Base-by-base conservation (phyloP, 495 filamentous ascomycete genomes). In the Annulohypoxylon maeteangense region DNA sequence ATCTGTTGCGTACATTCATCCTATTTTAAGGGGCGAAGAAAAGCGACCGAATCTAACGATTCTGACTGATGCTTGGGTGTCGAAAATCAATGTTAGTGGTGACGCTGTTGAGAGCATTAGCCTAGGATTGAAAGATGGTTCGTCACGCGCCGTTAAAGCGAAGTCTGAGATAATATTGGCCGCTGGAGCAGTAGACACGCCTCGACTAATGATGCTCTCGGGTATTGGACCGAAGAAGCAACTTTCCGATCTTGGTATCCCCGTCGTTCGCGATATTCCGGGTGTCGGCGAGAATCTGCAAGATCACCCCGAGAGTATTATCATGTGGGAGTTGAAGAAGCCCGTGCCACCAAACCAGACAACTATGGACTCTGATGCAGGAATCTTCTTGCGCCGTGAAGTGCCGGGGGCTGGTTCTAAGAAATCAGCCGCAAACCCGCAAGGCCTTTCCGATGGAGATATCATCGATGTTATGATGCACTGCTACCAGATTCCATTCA, bases 381-480 rank as follows among this genome's bases (percentile, higher is more conserved):
- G 92, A 54, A 90, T 94, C 65, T 95, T 95, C 84, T 81, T 94
- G 44, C 91, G 91, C 34, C 90, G 92, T 10, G 87, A 93, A 74
- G 71, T 79, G 20, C 82, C 85, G 25, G 87, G 90, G 57, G 89
- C 90, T 8, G 75, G 75, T 27, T 58, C 74, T 7, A 78, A 76
- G 34, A 76, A 76, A 51, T 76, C 75, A 7, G 87, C 87, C 8
- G 87, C 86, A 10, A 75, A 75, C 23, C 75, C 75, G 7, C 63
- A 76, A 27, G 78, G 71, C 3, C 55, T 82, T 12, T 81, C 82
- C 8, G 91, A 93, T 69, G 89, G 89, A 68, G 86, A 89, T 45
- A 87, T 89, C 38, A 89, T 90, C 62, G 92, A 95, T 74, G 79
- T 95, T 61, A 94, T 94, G 92, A 93, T 94, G 91, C 92, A 95